Conservation (phyloP, 805 yeast species). For the Wickerhamiella galacta region DNA sequence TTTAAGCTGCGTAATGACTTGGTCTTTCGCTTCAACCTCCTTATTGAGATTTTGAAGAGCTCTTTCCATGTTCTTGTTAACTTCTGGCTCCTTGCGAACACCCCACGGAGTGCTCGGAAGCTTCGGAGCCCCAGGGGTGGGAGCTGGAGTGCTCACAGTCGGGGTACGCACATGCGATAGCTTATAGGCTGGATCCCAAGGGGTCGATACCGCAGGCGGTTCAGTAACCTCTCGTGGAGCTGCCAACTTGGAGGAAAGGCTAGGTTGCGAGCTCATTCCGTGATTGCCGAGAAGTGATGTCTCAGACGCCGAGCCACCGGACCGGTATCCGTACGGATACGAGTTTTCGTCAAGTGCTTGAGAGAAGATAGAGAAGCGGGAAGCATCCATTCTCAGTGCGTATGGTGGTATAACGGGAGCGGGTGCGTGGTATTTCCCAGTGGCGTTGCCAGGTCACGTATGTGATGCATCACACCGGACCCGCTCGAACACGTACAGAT, state of each 20-base stretch:
- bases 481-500: conserved; percentile 28
- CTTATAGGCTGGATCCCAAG: too few species aligned
- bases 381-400: neutral
- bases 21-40: conserved; percentile 6
- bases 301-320: too few species aligned
- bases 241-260: too few species aligned
- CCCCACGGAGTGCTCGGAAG: too few species aligned
- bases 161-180: too few species aligned
- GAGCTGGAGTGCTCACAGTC: too few species aligned
- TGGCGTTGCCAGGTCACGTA: neutral
- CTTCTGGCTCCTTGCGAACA: neutral
- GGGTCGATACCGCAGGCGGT: too few species aligned
- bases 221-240: too few species aligned
- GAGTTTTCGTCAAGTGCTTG: neutral
- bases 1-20: conserved; percentile 10
- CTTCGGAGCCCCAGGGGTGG: too few species aligned
- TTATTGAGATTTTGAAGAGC: neutral
- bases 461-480: conserved; percentile 2
- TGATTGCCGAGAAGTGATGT: too few species aligned
- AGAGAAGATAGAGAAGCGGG: neutral
- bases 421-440: neutral
- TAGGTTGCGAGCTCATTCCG: too few species aligned
- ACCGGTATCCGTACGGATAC: neutral
- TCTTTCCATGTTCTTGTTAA: too few species aligned
- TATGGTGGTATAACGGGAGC: neutral